These are phyloP conservation scores for Biancaea sappan DNA, from an alignment of 306 rosid species.

Conservation along the genomic window DNA sequence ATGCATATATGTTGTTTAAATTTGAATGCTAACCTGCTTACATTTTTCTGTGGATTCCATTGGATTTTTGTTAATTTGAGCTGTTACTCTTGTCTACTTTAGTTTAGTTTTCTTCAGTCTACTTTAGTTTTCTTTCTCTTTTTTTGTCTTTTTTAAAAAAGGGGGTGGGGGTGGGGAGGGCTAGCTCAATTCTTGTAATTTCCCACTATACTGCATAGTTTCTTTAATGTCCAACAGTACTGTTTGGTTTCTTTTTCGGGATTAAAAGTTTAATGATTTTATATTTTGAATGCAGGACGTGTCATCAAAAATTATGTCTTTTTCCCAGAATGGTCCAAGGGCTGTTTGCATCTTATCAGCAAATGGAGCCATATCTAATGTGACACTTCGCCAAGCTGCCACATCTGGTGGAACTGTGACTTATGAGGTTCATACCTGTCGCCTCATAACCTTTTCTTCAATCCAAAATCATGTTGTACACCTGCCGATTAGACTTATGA, in stretches of 20 bases:
- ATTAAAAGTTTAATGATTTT: not conserved
- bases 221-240: too few relatives aligned
- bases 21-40: not conserved
- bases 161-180: not conserved
- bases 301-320: conserved; percentile 56
- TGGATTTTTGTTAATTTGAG: not conserved
- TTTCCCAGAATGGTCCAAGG: conserved; percentile 61
- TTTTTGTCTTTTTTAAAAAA: not conserved
- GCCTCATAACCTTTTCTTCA: not conserved
- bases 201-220: not conserved
- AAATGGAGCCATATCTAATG: conserved; percentile 74
- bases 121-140: not conserved
- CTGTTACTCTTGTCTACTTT: not conserved
- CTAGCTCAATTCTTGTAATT: not conserved
- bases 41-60: not conserved
- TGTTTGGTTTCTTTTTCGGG: conserved; percentile 3
- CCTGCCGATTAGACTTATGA: not conserved
- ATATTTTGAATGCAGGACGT: conserved; percentile 58
- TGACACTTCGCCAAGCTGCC: conserved; percentile 67
- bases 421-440: conserved; percentile 68
- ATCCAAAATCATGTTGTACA: not conserved
- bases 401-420: conserved; percentile 80
- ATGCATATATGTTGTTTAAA: not conserved
- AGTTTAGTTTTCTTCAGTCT: not conserved
- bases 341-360: conserved; percentile 69